A percentile compares a stretch with the other conserved stretches of the same genome.
Conservation (phyloP, 2,329 filamentous ascomycete genomes). For the Parastagonospora avenae region DNA sequence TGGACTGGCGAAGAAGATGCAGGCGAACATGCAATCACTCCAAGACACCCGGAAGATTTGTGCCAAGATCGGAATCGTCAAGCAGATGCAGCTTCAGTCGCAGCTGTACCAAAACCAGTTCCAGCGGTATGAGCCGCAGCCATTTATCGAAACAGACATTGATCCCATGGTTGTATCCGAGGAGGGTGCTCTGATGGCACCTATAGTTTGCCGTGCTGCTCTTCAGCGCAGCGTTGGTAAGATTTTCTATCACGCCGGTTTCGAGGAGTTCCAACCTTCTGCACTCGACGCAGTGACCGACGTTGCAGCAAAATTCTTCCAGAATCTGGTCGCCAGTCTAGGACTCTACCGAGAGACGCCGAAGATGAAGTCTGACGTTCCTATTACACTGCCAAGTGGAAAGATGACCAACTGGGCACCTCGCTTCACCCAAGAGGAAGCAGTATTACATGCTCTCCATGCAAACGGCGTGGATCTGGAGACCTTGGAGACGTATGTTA, state of each 20-base stretch:
- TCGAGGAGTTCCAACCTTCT: constrained; percentile 95
- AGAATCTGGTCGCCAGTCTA: constrained; percentile 78
- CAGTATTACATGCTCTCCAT: constrained; percentile 81
- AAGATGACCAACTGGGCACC: constrained; percentile 59
- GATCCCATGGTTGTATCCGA: constrained; percentile 89
- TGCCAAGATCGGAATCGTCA: constrained; percentile 95
- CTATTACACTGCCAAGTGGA: constrained; percentile 31
- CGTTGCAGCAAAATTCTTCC: constrained; percentile 86
- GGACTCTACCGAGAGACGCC: constrained; percentile 84
- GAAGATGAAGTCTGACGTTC: constrained; percentile 64
- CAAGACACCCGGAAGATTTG: constrained; percentile 96
- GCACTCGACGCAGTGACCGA: constrained; percentile 90
- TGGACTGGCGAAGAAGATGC: constrained; percentile 76
- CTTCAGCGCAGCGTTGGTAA: constrained; percentile 91
- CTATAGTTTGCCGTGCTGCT: constrained; percentile 79
- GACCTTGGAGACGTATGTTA: constrained; percentile 81
- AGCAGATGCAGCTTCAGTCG: constrained; percentile 98
- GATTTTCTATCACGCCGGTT: constrained; percentile 93
- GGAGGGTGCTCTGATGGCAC: constrained; percentile 84
- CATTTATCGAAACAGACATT: constrained; percentile 85
- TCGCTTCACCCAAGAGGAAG: constrained; percentile 81
- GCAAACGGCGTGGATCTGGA: constrained; percentile 85
- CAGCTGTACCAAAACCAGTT: constrained; percentile 99
- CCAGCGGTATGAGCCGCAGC: constrained; percentile 90
- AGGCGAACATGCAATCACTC: constrained; percentile 90